phyloP scores from a whole-genome alignment of 495 filamentous ascomycete genomes.

The Usnea hakonensis region DNA sequence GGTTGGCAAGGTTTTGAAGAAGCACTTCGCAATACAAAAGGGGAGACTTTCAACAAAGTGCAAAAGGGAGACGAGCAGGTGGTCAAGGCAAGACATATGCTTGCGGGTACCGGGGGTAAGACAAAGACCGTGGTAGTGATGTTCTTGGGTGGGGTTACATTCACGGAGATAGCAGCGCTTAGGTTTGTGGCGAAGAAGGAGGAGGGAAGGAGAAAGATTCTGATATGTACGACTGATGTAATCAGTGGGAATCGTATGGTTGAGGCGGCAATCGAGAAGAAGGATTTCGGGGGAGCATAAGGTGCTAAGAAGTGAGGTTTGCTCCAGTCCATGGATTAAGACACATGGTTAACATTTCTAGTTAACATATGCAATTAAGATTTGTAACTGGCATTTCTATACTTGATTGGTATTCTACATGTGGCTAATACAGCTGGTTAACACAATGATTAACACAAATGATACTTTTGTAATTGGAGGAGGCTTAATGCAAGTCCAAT shows the following conservation, averaged over 20 bases:
- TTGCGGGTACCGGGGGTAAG: slow-evolving; percentile 58
- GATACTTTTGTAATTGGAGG: too few species aligned
- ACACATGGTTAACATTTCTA: too few species aligned
- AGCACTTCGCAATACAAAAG: slow-evolving; percentile 72
- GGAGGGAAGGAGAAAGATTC: slow-evolving; percentile 72
- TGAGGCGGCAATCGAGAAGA: slow-evolving; percentile 74
- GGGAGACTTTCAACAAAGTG: slow-evolving; percentile 81
- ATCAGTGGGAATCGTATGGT: slow-evolving; percentile 87
- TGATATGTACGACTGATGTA: slow-evolving; percentile 87
- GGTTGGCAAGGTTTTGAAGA: slow-evolving; percentile 92
- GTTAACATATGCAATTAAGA: too few species aligned
- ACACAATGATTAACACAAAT: too few species aligned
- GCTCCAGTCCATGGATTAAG: neutral
- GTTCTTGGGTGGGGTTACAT: slow-evolving; percentile 89
- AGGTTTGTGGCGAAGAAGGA: slow-evolving; percentile 83
- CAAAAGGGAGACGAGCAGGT: slow-evolving; percentile 94
- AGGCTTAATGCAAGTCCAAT: too few species aligned
- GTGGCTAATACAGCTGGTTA: too few species aligned
- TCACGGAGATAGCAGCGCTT: slow-evolving; percentile 91
- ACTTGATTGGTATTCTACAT: too few species aligned
- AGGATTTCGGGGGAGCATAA: slow-evolving; percentile 48
- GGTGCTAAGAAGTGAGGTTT: neutral
- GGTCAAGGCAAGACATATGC: slow-evolving; percentile 74
- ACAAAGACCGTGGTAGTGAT: slow-evolving; percentile 87
- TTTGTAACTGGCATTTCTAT: too few species aligned